Base-by-base conservation (phyloP, 2,329 filamentous ascomycete genomes). In the Reticulascus tulasneorum region DNA sequence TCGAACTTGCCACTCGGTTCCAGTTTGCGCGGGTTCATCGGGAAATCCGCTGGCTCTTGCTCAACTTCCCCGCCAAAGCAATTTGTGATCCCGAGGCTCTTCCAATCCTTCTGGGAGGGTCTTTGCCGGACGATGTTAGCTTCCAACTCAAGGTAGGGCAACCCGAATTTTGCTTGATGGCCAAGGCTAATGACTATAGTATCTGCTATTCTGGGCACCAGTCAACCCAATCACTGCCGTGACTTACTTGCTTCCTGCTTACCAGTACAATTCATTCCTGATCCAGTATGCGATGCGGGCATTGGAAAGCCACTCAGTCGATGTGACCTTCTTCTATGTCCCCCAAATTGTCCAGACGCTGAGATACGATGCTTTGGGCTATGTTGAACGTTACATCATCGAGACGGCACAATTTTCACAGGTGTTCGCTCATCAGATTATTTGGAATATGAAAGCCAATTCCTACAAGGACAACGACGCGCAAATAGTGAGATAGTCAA, bases 401-500 rank as follows among this genome's bases (percentile, higher is more conserved):
- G 93, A 99, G 64, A 96, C 94, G 1, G 93, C 90, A 2, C 91
- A 94, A 51, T 90, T 95, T 54, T 97, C 93, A n/a, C 93, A 97
- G 60, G 68, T 97, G 8, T 98, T 98, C 61, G 91, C 94, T 3
- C 94, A 99, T 59, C 93, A 99, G 54, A 97, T 98, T 48, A 98
- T 99, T 56, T 99, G 94, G 93, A 99, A 98, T 59, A 98, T 99
- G 84, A 98, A 97, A 60, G 93, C 93, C 21, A 99, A 98, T 59
- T 86, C 90, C 2, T 98, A 86, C 73, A 98, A 96, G 60, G 94
- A 98, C 47, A 91, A 98, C 52, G 88, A 96, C 48, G 90, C 84
- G 11, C 79, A 84, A 51, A 77, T 94, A 45, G 82, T 86, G 68
- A 71, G 80, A 26, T 63, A 13, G 5, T n/a, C 12, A 5, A 23